These are phyloP conservation scores for Colletotrichum incanum DNA, from an alignment of 2,329 filamentous ascomycete species.

Conservation along the genomic window DNA sequence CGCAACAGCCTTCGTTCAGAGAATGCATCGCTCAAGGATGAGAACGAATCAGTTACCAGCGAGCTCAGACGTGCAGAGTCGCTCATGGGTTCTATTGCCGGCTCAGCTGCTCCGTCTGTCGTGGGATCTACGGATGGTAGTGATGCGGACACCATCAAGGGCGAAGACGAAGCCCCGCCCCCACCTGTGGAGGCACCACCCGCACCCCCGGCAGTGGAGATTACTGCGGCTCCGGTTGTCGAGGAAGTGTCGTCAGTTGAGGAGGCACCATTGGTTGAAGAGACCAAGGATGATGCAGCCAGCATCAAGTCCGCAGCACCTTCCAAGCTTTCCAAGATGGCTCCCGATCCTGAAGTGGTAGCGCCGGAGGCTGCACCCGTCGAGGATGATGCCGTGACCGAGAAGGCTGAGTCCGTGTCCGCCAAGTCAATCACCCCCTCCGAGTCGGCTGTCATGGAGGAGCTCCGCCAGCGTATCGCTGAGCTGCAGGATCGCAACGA, in stretches of 20 bases:
- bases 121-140: constrained; percentile 15
- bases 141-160: constrained; percentile 38
- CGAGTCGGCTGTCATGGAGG: constrained; percentile 30
- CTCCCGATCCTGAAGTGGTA: constrained; percentile 11
- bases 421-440: constrained; percentile 7
- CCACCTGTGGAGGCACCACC: constrained; percentile 16
- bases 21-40: constrained; percentile 39
- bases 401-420: constrained; percentile 24
- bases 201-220: not conserved
- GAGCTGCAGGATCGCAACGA: constrained; percentile 43
- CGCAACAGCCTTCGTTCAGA: constrained; percentile 35
- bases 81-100: constrained; percentile 29
- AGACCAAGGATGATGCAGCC: constrained; percentile 27
- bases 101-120: constrained; percentile 19
- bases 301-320: constrained; percentile 17
- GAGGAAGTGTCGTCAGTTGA: not conserved
- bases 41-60: constrained; percentile 40
- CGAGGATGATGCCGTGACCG: constrained; percentile 5
- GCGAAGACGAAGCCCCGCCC: constrained; percentile 28
- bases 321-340: constrained; percentile 6
- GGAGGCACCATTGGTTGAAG: not conserved
- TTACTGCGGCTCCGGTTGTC: not conserved
- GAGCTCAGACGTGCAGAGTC: constrained; percentile 39
- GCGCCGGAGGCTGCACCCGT: constrained; percentile 16
- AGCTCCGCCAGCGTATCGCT: constrained; percentile 40